Percentiles rank a stretch among this genome's conserved stretches.
These are phyloP conservation scores for Aspergillus luchuensis DNA, from an alignment of 2,329 filamentous ascomycete species.

Conservation along the genomic window DNA sequence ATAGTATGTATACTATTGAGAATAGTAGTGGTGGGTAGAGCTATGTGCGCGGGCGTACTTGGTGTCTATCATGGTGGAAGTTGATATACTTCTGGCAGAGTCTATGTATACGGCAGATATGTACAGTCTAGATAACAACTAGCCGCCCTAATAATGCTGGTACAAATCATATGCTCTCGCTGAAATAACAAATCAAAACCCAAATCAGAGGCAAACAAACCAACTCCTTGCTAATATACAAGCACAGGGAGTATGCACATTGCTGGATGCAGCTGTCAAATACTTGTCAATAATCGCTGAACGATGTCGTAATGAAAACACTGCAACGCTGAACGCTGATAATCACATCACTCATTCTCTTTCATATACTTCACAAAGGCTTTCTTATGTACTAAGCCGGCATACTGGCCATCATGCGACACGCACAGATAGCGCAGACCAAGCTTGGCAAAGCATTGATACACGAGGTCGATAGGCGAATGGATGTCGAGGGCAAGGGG, in stretches of 20 bases:
- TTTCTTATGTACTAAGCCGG: constrained; percentile 96
- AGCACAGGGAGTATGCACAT: background rate
- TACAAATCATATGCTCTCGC: constrained; percentile 6
- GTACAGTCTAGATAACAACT: constrained; percentile 4
- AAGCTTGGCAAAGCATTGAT: constrained; percentile 94
- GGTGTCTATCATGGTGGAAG: background rate
- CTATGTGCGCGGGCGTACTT: background rate
- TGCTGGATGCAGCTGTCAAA: background rate
- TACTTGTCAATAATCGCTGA: background rate
- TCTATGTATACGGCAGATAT: constrained; percentile 2
- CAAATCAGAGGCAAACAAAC: background rate
- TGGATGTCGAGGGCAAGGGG: constrained; percentile 85
- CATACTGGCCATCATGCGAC: constrained; percentile 77
- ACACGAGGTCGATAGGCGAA: constrained; percentile 91
- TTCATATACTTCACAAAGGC: constrained; percentile 93
- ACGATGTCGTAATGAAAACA: background rate
- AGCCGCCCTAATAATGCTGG: background rate
- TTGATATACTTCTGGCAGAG: background rate
- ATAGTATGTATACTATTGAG: background rate
- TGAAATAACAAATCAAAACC: constrained; percentile 4
- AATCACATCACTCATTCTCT: constrained; percentile 61
- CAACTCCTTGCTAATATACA: constrained; percentile 13
- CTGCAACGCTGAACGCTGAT: background rate
- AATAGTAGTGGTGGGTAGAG: background rate
- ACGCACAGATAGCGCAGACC: constrained; percentile 93